These are phyloP conservation scores for Decorospora gaudefroyi DNA, from an alignment of 2,329 filamentous ascomycete species.

Conservation along the genomic window DNA sequence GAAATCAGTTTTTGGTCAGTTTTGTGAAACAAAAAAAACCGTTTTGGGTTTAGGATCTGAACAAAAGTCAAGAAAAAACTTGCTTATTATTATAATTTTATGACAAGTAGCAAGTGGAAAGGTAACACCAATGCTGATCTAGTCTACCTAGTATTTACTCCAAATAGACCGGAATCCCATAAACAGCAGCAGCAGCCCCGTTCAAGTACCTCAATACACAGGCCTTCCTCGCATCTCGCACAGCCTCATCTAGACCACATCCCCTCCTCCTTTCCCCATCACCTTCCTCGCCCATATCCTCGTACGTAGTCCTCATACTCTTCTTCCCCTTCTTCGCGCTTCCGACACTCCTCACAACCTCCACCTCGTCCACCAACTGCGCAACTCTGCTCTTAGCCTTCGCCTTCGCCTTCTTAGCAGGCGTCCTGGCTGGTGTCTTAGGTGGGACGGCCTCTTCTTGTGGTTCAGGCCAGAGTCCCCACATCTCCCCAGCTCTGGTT, in stretches of 20 bases:
- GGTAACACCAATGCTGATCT: too few relatives aligned
- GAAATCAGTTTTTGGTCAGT: too few relatives aligned
- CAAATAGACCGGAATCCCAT: slow-evolving; percentile 91
- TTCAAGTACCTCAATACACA: slow-evolving; percentile 91
- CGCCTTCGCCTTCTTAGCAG: slow-evolving; percentile 34
- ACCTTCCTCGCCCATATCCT: slow-evolving; percentile 27
- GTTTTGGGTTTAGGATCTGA: too few relatives aligned
- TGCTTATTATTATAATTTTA: too few relatives aligned
- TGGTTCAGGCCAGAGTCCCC: slow-evolving; percentile 70
- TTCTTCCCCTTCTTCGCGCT: slow-evolving; percentile 30
- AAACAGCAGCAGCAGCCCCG: slow-evolving; percentile 89
- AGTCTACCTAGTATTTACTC: too few relatives aligned
- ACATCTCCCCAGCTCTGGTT: slow-evolving; percentile 75
- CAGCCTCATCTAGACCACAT: slow-evolving; percentile 72
- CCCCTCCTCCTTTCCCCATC: slow-evolving; percentile 35
- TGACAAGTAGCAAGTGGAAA: too few relatives aligned
- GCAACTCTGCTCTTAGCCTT: slow-evolving; percentile 40
- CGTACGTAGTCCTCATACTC: slow-evolving; percentile 34
- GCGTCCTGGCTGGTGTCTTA: slow-evolving; percentile 29
- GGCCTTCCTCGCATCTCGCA: slow-evolving; percentile 72
- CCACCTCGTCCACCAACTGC: slow-evolving; percentile 34
- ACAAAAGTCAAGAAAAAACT: too few relatives aligned
- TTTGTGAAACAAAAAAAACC: too few relatives aligned
- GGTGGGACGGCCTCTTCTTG: slow-evolving; percentile 30
- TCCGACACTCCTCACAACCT: slow-evolving; percentile 24